Evolutionary conservation across 2,329 filamentous ascomycete genomes (phyloP).

Genomic region (Xylariaceae sp.): DNA sequence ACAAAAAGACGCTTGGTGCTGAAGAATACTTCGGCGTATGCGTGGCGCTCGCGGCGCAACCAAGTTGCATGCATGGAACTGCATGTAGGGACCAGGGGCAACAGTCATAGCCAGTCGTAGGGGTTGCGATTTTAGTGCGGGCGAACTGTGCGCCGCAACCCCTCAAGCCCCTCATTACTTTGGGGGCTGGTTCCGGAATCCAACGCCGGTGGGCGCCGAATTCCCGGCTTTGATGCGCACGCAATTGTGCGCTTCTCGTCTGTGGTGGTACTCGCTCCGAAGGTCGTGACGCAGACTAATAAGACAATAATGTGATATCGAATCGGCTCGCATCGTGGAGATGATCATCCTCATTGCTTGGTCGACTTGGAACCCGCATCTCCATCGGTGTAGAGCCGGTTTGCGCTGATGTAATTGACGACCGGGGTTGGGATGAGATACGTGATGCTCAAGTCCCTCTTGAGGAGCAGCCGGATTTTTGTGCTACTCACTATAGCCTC

Average conservation of each 20-base stretch:
- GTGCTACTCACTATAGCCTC: conserved; percentile 60
- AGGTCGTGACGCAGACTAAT: background rate
- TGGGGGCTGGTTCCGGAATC: too few species aligned
- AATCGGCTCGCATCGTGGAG: background rate
- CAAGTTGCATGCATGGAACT: too few species aligned
- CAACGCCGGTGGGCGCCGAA: background rate
- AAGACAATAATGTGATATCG: background rate
- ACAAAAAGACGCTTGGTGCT: too few species aligned
- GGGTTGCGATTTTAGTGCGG: too few species aligned
- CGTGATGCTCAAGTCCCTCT: conserved; percentile 76
- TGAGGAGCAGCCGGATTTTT: conserved; percentile 64
- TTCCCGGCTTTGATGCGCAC: background rate
- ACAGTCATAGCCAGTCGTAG: too few species aligned
- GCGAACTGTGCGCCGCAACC: too few species aligned
- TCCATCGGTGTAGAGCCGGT: conserved; percentile 52
- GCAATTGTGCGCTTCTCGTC: background rate
- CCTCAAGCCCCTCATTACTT: too few species aligned
- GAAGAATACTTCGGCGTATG: too few species aligned
- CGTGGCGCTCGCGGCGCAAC: too few species aligned
- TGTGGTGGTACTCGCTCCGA: background rate
- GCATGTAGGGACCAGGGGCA: too few species aligned
- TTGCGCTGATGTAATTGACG: conserved; percentile 59
- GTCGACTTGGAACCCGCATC: conserved; percentile 22
- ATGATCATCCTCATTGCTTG: background rate
- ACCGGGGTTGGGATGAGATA: conserved; percentile 72